These are phyloP conservation scores for Vanilla planifolia DNA, from an alignment of 106 monocot species.

Conservation along the genomic window DNA sequence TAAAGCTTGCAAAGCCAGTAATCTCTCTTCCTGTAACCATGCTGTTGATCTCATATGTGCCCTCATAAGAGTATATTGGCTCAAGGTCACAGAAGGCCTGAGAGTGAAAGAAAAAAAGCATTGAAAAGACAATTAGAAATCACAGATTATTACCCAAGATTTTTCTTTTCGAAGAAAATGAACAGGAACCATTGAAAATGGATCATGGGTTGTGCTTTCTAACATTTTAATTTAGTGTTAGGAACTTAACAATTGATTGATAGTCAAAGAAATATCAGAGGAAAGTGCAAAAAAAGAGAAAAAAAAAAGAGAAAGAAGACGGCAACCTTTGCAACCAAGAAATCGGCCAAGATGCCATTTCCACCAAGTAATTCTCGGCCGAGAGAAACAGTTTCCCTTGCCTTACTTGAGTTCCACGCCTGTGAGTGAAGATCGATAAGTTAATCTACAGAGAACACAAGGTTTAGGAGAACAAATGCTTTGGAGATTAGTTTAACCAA, in stretches of 20 bases:
- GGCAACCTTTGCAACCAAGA: slow-evolving; percentile 90
- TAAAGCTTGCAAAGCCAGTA: slow-evolving; percentile 55
- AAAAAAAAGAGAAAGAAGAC: background rate
- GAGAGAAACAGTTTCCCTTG: slow-evolving; percentile 81
- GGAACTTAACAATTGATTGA: background rate
- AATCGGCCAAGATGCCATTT: slow-evolving; percentile 93
- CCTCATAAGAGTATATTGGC: slow-evolving; percentile 54
- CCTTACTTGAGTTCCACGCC: slow-evolving; percentile 83
- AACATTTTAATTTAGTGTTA: background rate
- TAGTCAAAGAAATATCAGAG: background rate
- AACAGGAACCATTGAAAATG: background rate
- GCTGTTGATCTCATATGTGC: slow-evolving; percentile 58
- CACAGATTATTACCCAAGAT: background rate
- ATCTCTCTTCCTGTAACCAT: slow-evolving; percentile 60
- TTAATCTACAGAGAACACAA: background rate
- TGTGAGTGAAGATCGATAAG: slow-evolving; percentile 5
- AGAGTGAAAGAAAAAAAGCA: background rate
- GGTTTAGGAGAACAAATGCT: background rate
- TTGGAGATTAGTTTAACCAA: slow-evolving; percentile 6
- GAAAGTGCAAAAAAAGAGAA: background rate
- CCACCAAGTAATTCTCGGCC: slow-evolving; percentile 84
- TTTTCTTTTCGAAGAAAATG: background rate
- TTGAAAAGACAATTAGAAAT: background rate
- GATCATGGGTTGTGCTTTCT: background rate
- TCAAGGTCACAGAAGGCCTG: slow-evolving; percentile 68